Evolutionary conservation across 352 stramenopile genomes (phyloP), one percentile per base, ranked within the genome.

Genomic region (Phytophthora aleatoria): DNA sequence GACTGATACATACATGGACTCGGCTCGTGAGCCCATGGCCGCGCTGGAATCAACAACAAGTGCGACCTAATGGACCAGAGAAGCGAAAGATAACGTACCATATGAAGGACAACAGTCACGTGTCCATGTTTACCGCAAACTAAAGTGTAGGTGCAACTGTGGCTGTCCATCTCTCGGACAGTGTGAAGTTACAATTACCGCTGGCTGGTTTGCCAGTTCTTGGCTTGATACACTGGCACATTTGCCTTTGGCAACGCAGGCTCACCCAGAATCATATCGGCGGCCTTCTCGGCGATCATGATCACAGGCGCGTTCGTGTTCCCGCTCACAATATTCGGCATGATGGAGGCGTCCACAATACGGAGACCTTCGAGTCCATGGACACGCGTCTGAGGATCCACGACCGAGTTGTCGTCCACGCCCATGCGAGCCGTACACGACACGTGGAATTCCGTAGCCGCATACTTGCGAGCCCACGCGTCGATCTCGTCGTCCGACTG

Each of bases 291-390:
- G 5, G 87, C 94, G 20, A 98, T 76, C 76, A 97, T 96, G 70
- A 97, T 94, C 24, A 94, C 87, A 3, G 92, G 94, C 2, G 74
- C 90, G 73, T 98, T 97, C 12, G 96, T 85, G 73, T 98, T 98
- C 36, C 92, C 94, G 57, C 92, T 98, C 57, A 97, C 77, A 50
- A 98, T 97, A 67, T 88, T 91, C 26, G 93, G 94, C 80, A 98
- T 97, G 62, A 97, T 88, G 28, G 87, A 97, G 16, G 94, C 94
- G 60, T 98, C 94, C 7, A 93, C 90, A 26, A 98, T 69, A n/a
- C 90, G 83, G 8, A 98, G 74, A 39, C 82, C 79, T n/a, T 96
- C 76, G 11, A 97, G 45, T n/a, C 90, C 92, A 44, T 92, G 80
- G 10, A 98, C 90, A 7, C 77, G 75, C 26, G 95, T 90, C 41